Base-by-base conservation (phyloP, 2,329 filamentous ascomycete species). In the Biscogniauxia mediterranea region DNA sequence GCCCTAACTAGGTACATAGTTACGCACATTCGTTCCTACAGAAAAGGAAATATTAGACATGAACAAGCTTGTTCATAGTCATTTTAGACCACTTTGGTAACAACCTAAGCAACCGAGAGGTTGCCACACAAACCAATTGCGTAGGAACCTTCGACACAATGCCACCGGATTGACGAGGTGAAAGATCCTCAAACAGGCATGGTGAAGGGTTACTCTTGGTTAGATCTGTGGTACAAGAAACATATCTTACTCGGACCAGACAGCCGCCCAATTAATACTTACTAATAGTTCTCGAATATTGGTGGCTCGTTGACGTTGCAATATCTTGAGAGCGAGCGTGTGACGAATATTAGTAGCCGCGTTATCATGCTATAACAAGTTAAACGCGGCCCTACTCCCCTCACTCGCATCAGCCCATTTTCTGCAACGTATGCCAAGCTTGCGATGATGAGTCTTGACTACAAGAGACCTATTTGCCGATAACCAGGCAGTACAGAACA, bases 391-490 rank as follows among this genome's bases (percentile, higher is more conserved):
- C 61, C 64, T 61, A 61, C 60, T 58, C 53, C 60, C 61, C 52
- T 68, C 69, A 17, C 60, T 54, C 25, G 66, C 61, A 42, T 63
- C 66, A 42, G 69, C 71, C 68, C 65, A 59, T 64, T 58, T 23
- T 23, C 62, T 62, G 56, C 63, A 65, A 6, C 20, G 60, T 49
- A 49, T 66, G 23, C 64, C 60, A 54, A 57, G 57, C 60, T 50
- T 64, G 61, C 65, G 64, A 46, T 46, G 38, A n/a, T 46, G 38
- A 5, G 15, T 46, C 17, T 46, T 46, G 13, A 11, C 17, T 46
- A 15, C 15, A n/a, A n/a, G 38, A 46, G 38, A 32, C 28, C 28
- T 32, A 13, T 2, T 32, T 32, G 2, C 7, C 11, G 11, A 6
- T 32, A 13, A 32, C 28, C 23, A 23, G 23, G 23, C 23, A 23